Percentiles rank a stretch among this genome's conserved stretches.
Conservation (phyloP, 2,329 filamentous ascomycete genomes). For the Fusarium sp. region DNA sequence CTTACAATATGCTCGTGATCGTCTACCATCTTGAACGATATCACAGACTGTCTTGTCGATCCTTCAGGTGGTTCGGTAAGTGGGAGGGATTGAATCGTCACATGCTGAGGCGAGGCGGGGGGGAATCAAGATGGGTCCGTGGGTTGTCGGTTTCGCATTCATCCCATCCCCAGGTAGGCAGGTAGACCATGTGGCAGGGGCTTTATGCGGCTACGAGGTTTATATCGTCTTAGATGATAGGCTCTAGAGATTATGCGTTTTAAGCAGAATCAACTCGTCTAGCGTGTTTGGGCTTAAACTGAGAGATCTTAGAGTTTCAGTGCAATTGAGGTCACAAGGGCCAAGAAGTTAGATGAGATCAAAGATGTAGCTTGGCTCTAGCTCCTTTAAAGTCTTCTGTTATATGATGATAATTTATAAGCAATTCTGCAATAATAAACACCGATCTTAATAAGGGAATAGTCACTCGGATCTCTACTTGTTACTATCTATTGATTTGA, state of each 20-base stretch:
- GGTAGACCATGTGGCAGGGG: neutral
- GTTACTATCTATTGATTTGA: neutral
- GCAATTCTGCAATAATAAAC: neutral
- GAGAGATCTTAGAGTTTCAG: neutral
- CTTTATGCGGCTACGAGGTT: slow-evolving; percentile 3
- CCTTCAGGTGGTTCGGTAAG: neutral
- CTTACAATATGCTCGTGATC: neutral
- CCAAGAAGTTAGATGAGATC: neutral
- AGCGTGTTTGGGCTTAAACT: neutral
- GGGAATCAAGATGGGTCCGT: neutral
- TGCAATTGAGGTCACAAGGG: neutral
- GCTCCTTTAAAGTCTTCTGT: neutral
- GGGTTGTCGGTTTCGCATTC: neutral
- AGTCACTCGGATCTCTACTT: neutral
- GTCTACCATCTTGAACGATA: neutral
- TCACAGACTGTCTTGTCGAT: neutral
- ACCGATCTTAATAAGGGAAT: neutral
- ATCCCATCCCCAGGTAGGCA: neutral
- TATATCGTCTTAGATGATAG: neutral
- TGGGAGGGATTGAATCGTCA: neutral
- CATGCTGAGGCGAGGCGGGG: neutral
- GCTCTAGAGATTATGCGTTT: neutral
- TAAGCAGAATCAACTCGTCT: neutral
- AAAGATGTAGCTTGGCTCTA: neutral
- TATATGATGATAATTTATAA: neutral